Evolutionary conservation across 192 early-diverging fungal species (phyloP), one percentile per base, ranked within the genome.

Genomic region (Cetraspora pellucida): DNA sequence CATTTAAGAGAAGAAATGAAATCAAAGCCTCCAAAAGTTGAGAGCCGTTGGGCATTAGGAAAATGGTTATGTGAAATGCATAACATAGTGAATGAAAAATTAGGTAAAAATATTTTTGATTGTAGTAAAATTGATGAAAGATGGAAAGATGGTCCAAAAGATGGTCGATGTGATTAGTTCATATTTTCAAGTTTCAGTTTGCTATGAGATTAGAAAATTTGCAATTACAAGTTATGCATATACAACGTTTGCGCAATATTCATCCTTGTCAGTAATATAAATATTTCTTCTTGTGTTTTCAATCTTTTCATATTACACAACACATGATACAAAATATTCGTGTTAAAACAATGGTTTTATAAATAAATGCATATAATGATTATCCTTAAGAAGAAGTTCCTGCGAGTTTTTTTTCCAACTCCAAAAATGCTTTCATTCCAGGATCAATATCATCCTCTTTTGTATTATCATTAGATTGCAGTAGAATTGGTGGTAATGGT

Each of bases 1-100:
- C 95, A 97, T 83, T 83, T 99, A 81, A 89, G 89, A 55, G 78
- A 86, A 60, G 94, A 95, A 68, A 91, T 96, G 85, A 82, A 82
- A 47, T 84, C 78, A 27, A 80, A 91, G 60, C 97, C 96, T 14
- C 95, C 96, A 0, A 77, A 87, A 16, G 93, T 98, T 7, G 86
- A 84, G 10, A 90, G 86, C 31, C 89, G 93, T 27, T 75, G 82
- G 58, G 85, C 79, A 8, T 87, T 99, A 43, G 85, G 87, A 59
- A 86, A 87, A 79, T 99, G 96, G 96, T 85, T 99, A 72, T 99
- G 97, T 83, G 85, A 90, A 61, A 88, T 94, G 68, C 97, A 99
- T 83, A 99, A 99, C 83, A 91, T 95, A 79, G 96, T 98, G 46
- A 99, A 99, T 80, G 89, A 87, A 65, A 85, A 92, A 77, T 81